Evolutionary conservation across 73 alveolate species (phyloP).

Genomic region (Paraurostyla sp.): DNA sequence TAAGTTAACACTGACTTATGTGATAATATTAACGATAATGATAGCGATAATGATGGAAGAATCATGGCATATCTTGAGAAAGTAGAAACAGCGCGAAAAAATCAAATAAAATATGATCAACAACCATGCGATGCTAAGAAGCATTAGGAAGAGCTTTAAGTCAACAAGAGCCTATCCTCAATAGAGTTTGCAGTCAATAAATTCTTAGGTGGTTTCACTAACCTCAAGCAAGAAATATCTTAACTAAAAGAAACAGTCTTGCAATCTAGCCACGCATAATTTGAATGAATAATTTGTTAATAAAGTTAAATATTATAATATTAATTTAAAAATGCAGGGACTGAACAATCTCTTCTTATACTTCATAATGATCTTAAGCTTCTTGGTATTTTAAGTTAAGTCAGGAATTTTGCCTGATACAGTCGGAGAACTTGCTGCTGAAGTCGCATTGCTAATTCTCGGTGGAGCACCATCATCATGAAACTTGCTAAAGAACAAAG

Average conservation of each 20-base stretch:
- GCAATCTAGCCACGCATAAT: no score
- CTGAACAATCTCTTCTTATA: no score
- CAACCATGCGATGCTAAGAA: not conserved
- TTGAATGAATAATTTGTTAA: no score
- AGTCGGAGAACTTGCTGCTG: no score
- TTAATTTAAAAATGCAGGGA: no score
- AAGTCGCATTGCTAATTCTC: no score
- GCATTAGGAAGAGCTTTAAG: not conserved
- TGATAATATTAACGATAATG: not conserved
- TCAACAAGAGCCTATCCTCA: slow-evolving; percentile 23
- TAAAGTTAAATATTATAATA: no score
- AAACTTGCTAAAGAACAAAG: no score
- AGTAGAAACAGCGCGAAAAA: slow-evolving; percentile 39
- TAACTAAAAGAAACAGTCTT: slow-evolving; percentile 25
- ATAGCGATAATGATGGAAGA: slow-evolving; percentile 45
- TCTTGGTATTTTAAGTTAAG: no score
- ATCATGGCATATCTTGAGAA: slow-evolving; percentile 35
- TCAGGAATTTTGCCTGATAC: no score
- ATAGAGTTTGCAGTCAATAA: slow-evolving; percentile 39
- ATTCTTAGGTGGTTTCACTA: slow-evolving; percentile 37
- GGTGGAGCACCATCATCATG: no score
- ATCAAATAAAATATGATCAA: not conserved
- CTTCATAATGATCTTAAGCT: no score
- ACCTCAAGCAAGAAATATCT: not conserved
- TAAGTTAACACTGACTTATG: not conserved